phyloP scores from a whole-genome alignment of 73 alveolate genomes.

The Paramecium sonneborni region DNA sequence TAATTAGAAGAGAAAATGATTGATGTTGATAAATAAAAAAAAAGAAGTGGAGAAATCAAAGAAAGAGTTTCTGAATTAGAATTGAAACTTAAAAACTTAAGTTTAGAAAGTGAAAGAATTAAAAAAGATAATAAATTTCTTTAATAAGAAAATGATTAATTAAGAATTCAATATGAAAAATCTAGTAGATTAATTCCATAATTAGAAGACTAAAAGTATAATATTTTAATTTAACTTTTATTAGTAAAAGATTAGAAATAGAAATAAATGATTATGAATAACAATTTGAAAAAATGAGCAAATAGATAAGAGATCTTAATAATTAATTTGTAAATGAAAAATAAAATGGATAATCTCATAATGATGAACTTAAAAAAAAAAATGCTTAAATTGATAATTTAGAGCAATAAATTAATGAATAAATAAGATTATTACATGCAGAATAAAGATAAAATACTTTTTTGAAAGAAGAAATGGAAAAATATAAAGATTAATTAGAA shows the following conservation, averaged over 20 bases:
- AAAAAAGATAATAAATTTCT: slow-evolving; percentile 36
- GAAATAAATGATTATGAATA: slow-evolving; percentile 25
- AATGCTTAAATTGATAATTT: neutral
- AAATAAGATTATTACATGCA: neutral
- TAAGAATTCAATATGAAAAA: slow-evolving; percentile 41
- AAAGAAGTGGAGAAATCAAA: slow-evolving; percentile 33
- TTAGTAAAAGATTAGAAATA: neutral
- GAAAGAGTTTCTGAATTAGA: slow-evolving; percentile 49
- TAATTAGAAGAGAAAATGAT: slow-evolving; percentile 37
- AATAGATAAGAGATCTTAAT: neutral
- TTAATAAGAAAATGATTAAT: slow-evolving; percentile 40
- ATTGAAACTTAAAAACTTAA: neutral
- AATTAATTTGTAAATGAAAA: neutral
- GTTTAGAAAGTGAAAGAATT: slow-evolving; percentile 46
- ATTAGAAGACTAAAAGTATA: slow-evolving; percentile 41
- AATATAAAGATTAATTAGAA: slow-evolving; percentile 26
- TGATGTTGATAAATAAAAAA: slow-evolving; percentile 44
- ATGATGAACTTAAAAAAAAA: neutral
- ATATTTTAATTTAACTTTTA: neutral
- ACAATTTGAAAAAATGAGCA: neutral
- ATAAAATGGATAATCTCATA: neutral
- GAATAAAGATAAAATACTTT: neutral
- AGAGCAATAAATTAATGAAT: slow-evolving; percentile 9
- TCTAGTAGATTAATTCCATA: neutral
- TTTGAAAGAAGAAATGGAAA: slow-evolving; percentile 44